phyloP scores from a whole-genome alignment of 495 filamentous ascomycete species.

The Aspergillus avenaceus region DNA sequence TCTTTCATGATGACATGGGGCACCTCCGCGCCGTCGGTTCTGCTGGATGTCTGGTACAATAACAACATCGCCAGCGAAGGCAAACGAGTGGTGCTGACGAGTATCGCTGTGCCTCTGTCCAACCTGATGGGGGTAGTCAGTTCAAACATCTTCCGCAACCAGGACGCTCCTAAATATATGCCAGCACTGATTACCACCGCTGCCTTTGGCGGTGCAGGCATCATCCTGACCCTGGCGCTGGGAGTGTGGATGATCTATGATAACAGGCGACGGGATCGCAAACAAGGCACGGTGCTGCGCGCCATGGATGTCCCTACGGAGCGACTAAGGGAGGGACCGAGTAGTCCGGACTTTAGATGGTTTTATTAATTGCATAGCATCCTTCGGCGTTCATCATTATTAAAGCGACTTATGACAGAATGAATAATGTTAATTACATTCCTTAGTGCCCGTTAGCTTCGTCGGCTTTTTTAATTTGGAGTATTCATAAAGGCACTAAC shows the following conservation, averaged over 20 bases:
- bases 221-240: slow-evolving; percentile 50
- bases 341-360: slow-evolving; percentile 62
- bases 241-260: slow-evolving; percentile 67
- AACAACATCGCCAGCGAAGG: slow-evolving; percentile 76
- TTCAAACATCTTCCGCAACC: slow-evolving; percentile 63
- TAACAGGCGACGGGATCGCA: slow-evolving; percentile 58
- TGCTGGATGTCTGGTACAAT: slow-evolving; percentile 61
- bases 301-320: slow-evolving; percentile 65
- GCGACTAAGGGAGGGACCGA: slow-evolving; percentile 60
- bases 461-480: no score
- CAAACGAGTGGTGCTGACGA: slow-evolving; percentile 60
- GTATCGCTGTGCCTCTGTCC: slow-evolving; percentile 65
- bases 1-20: slow-evolving; percentile 78
- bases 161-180: slow-evolving; percentile 68
- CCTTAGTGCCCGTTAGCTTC: no score
- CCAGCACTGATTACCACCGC: slow-evolving; percentile 69
- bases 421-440: no score
- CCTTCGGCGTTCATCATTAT: no score
- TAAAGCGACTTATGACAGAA: no score
- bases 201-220: slow-evolving; percentile 61
- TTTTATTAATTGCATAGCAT: no score
- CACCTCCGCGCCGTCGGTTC: slow-evolving; percentile 44
- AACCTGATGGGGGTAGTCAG: slow-evolving; percentile 73
- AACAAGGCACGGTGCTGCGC: slow-evolving; percentile 53
- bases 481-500: no score